A percentile compares a stretch with the other conserved stretches of the same genome.
Evolutionary conservation across 345 rosid species (phyloP).

Genomic region (Microcos paniculata): DNA sequence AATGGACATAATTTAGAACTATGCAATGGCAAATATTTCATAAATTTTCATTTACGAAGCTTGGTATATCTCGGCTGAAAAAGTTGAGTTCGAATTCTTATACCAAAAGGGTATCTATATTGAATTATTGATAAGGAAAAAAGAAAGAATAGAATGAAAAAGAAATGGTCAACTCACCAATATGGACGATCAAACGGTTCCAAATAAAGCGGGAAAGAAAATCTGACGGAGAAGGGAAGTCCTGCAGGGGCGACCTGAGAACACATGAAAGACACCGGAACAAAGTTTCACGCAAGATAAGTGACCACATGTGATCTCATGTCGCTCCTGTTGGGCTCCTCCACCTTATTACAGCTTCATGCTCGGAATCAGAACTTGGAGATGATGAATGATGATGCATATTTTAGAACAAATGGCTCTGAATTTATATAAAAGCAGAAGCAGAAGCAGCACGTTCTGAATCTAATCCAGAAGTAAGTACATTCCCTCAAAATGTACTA

Average conservation of each 20-base stretch:
- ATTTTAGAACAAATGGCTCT: not conserved
- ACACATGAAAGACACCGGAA: conserved; percentile 22
- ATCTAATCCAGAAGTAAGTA: not conserved
- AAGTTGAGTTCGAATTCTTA: too few species aligned
- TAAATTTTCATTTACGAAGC: too few species aligned
- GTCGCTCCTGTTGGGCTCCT: conserved; percentile 38
- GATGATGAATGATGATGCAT: not conserved
- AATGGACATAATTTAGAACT: too few species aligned
- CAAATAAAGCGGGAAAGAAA: not conserved
- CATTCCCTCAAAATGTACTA: not conserved
- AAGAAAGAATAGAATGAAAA: too few species aligned
- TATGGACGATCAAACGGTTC: not conserved
- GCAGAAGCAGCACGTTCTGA: not conserved
- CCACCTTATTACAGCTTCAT: conserved; percentile 4
- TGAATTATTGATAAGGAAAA: too few species aligned
- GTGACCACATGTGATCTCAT: conserved; percentile 26
- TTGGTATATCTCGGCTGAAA: too few species aligned
- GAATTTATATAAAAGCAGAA: not conserved
- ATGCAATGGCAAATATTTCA: too few species aligned
- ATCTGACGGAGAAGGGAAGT: conserved; percentile 11
- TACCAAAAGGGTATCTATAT: too few species aligned
- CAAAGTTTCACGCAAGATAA: not conserved
- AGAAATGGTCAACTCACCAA: not conserved
- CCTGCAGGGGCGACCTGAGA: conserved; percentile 49
- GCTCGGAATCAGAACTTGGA: not conserved